Base-by-base conservation (phyloP, 352 stramenopile species). In the Halophytophthora polymorphica region DNA sequence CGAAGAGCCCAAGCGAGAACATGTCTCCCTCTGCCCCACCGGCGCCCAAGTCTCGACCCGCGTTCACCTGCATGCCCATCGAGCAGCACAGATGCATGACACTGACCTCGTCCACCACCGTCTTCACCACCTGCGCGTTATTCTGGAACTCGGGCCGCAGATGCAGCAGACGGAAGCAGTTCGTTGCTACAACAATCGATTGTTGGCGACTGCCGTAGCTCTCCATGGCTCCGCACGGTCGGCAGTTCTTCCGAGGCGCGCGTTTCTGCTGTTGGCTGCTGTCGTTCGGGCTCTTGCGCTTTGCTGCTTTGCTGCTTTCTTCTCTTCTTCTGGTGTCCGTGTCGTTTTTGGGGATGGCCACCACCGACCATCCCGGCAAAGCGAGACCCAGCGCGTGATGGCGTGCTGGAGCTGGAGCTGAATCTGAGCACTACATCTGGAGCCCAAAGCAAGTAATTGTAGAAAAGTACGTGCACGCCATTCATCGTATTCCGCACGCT, bases 101-200 rank as follows among this genome's bases (percentile, higher is more conserved):
- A 23, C 82, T 71, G 15, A 66, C 40, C 36, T 85, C 73, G 14
- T 77, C 45, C 13, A 81, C 39, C 34, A 81, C 58, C 1, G 73
- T 59, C 50, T 85, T 81, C 47, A 78, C 54, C 15, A 83, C 66
- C 8, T 77, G 64, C 13, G 64, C 61, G 34, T 69, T 66, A 45
- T 78, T 74, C 42, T 83, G 71, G 12, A 56, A 56, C 22, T 77
- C 62, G 0, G 45, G 6, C 13, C 59, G 36, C n/a, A 80, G 48
- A 29, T 53, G 53, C 51, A 84, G 17, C 17, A 82, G 15, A 7
- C 66, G 68, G 46, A 80, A 82, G 25, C 55, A 66, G 11, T 54
- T 43, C 33, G 33, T 10, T 10, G 13, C 6, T 10, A 38, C 33
- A 38, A n/a, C 33, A 38, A 10, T 38, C 33, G 33, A 38, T 3